These are phyloP conservation scores for Aspergillus sp. DNA, from an alignment of 2,329 filamentous ascomycete genomes.

Conservation along the genomic window DNA sequence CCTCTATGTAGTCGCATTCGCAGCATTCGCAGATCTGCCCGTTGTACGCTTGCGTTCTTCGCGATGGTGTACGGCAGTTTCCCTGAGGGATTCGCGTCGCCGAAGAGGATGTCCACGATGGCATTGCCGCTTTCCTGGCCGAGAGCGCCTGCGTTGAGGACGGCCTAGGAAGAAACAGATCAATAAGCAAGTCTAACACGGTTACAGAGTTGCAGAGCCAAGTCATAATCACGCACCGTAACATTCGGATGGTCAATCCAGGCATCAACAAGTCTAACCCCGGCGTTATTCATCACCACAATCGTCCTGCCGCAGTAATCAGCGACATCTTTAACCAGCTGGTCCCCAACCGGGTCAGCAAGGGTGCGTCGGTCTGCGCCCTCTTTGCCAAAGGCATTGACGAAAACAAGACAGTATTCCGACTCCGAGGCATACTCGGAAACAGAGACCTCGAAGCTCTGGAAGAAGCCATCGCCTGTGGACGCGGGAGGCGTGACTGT, in stretches of 20 bases:
- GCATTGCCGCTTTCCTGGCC: slow-evolving; percentile 82
- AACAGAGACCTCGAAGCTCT: not conserved
- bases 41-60: slow-evolving; percentile 60
- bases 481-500: not conserved
- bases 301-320: slow-evolving; percentile 75
- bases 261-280: slow-evolving; percentile 55
- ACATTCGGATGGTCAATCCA: slow-evolving; percentile 76
- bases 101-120: slow-evolving; percentile 80
- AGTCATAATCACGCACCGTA: slow-evolving; percentile 68
- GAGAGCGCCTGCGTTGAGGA: slow-evolving; percentile 41
- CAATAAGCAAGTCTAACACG: slow-evolving; percentile 44
- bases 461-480: not conserved
- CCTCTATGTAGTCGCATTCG: not conserved
- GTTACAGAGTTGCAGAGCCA: slow-evolving; percentile 26
- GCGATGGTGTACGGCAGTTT: slow-evolving; percentile 82
- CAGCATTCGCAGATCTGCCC: slow-evolving; percentile 37
- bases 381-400: slow-evolving; percentile 77
- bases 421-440: slow-evolving; percentile 10
- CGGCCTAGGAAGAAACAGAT: slow-evolving; percentile 48
- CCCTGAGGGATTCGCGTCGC: slow-evolving; percentile 72
- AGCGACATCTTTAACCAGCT: slow-evolving; percentile 78
- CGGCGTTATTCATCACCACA: slow-evolving; percentile 78
- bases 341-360: slow-evolving; percentile 74
- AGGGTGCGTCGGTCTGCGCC: slow-evolving; percentile 66
- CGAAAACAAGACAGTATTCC: slow-evolving; percentile 70